A percentile compares a stretch with the other conserved stretches of the same genome.
Evolutionary conservation across 805 yeast genomes (phyloP).

Genomic region (Cyberlindnera sargentensis): DNA sequence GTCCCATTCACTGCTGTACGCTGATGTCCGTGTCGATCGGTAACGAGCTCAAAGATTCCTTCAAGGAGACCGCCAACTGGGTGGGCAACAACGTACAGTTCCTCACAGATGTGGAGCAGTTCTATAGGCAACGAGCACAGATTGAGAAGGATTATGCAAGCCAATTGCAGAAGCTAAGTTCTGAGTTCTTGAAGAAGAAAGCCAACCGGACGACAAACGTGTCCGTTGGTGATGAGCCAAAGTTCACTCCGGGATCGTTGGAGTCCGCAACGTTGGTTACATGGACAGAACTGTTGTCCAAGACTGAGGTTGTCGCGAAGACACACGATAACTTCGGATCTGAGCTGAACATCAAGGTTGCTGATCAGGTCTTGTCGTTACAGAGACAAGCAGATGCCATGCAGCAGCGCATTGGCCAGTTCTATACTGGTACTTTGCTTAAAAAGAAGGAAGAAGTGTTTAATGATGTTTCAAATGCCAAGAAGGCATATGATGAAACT

Average conservation of each 20-base stretch:
- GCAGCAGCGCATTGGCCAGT: constrained; percentile 46
- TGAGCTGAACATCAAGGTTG: constrained; percentile 53
- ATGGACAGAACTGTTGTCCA: constrained; percentile 83
- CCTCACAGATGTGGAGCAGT: constrained; percentile 71
- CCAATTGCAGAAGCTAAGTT: constrained; percentile 54
- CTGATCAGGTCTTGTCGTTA: constrained; percentile 51
- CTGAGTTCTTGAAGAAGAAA: constrained; percentile 69
- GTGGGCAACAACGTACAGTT: constrained; percentile 63
- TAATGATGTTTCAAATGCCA: constrained; percentile 32
- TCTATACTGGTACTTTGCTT: constrained; percentile 47
- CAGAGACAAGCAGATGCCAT: constrained; percentile 47
- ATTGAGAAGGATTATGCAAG: constrained; percentile 80
- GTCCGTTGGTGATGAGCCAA: constrained; percentile 88
- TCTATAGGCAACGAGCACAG: constrained; percentile 74
- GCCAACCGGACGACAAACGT: constrained; percentile 58
- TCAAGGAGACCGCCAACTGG: constrained; percentile 75
- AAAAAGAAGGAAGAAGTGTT: constrained; percentile 30
- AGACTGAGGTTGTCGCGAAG: constrained; percentile 71
- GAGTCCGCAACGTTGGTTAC: constrained; percentile 83
- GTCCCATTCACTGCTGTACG: no score
- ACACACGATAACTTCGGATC: constrained; percentile 54
- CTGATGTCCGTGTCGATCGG: constrained; percentile 37
- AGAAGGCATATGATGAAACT: constrained; percentile 70
- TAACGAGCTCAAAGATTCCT: constrained; percentile 74
- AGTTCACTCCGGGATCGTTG: constrained; percentile 89